Conservation (phyloP, 768 basidiomycete genomes). For the Podaxis pistillaris region DNA sequence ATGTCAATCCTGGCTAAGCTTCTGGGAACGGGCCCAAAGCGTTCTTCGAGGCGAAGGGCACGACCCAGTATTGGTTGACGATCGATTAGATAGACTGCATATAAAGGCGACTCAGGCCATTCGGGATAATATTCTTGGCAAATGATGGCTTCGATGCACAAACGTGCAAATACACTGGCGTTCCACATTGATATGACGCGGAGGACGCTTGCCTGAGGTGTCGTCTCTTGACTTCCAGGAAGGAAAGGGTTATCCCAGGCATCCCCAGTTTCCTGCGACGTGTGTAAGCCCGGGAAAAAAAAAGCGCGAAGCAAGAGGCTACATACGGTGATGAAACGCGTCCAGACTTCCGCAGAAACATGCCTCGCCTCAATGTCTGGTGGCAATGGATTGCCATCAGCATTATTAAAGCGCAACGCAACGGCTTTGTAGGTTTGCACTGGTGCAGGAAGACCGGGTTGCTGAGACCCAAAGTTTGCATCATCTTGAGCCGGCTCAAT, state of each 20-base stretch:
- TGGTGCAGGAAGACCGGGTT: not conserved
- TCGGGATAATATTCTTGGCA: slow-evolving; percentile 20
- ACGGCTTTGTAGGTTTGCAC: slow-evolving; percentile 4
- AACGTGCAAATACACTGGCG: not conserved
- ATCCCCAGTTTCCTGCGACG: slow-evolving; percentile 17
- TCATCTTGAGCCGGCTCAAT: not conserved
- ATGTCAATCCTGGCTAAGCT: slow-evolving; percentile 23
- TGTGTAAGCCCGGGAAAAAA: no score
- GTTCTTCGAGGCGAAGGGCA: slow-evolving; percentile 16
- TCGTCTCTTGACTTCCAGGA: not conserved
- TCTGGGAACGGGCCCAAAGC: slow-evolving; percentile 22
- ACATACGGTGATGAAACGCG: slow-evolving; percentile 7
- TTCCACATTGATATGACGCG: slow-evolving; percentile 15
- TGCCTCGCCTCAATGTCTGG: not conserved
- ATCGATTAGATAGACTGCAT: slow-evolving; percentile 26
- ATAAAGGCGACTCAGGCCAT: slow-evolving; percentile 22
- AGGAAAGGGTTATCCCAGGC: slow-evolving; percentile 19
- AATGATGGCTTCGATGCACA: slow-evolving; percentile 15
- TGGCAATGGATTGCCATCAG: not conserved
- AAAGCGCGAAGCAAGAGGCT: not conserved
- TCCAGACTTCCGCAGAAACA: slow-evolving; percentile 6
- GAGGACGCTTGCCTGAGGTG: slow-evolving; percentile 24
- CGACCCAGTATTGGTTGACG: slow-evolving; percentile 7
- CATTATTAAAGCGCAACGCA: not conserved
- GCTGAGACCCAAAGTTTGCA: not conserved